phyloP scores from a whole-genome alignment of 2,329 filamentous ascomycete genomes.

The Aspergillus pseudoviridinutans region DNA sequence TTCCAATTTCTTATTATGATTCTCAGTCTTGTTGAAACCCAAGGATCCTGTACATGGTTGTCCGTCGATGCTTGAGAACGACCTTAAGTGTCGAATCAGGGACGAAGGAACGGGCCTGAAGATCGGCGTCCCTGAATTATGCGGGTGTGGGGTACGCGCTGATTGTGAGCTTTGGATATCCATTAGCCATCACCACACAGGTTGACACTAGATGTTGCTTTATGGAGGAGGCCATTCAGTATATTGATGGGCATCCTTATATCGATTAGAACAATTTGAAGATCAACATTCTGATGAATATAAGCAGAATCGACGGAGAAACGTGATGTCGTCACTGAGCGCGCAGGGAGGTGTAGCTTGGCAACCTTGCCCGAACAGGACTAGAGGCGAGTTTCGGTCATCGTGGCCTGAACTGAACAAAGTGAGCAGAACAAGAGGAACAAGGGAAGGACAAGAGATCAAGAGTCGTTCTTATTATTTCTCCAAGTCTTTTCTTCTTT shows the following conservation, averaged over 20 bases:
- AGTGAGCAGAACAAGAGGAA: constrained; percentile 14
- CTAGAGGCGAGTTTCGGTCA: constrained; percentile 34
- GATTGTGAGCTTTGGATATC: neutral
- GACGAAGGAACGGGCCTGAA: neutral
- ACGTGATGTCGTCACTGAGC: constrained; percentile 7
- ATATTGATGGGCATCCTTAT: no score
- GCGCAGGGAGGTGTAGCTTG: constrained; percentile 10
- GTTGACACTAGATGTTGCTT: neutral
- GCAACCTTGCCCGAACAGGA: constrained; percentile 27
- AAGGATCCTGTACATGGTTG: neutral
- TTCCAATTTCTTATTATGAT: neutral
- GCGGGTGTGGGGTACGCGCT: neutral
- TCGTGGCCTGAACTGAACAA: constrained; percentile 38
- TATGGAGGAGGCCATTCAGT: no score
- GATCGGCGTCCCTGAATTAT: neutral
- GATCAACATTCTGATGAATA: neutral
- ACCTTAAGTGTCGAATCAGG: neutral
- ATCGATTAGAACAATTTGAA: neutral
- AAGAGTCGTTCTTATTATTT: neutral
- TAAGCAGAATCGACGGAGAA: neutral
- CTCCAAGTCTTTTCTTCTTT: neutral
- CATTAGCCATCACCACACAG: neutral
- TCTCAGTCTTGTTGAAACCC: neutral
- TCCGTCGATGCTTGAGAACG: neutral
- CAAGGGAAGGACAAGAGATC: neutral